A percentile compares a stretch with the other conserved stretches of the same genome.
Evolutionary conservation across 257 asterid species (phyloP).

Genomic region (Leonotis leonurus): DNA sequence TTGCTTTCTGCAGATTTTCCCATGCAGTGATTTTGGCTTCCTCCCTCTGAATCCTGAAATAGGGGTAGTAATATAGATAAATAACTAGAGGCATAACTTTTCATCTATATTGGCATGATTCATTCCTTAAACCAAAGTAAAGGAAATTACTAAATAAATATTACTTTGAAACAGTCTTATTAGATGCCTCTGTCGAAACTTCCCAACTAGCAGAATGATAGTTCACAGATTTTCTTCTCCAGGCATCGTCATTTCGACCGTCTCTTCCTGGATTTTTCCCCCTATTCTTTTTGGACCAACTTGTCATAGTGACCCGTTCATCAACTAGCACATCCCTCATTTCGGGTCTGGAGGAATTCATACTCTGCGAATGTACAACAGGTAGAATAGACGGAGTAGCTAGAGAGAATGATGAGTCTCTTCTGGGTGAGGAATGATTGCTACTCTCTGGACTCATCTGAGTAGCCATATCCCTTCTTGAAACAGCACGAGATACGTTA

Average conservation of each 20-base stretch:
- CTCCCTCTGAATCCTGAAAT: slow-evolving; percentile 51
- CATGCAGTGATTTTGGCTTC: slow-evolving; percentile 70
- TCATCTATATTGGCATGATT: not conserved
- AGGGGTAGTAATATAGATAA: not conserved
- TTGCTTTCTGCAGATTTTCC: slow-evolving; percentile 83
- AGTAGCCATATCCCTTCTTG: slow-evolving; percentile 93
- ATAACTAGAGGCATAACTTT: not conserved
- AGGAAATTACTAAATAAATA: not conserved
- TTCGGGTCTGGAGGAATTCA: slow-evolving; percentile 45
- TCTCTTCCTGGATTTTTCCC: slow-evolving; percentile 33
- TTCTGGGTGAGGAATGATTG: slow-evolving; percentile 45
- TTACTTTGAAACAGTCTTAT: slow-evolving; percentile 59
- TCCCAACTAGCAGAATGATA: slow-evolving; percentile 54
- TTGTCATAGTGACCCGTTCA: slow-evolving; percentile 72
- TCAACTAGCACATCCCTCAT: slow-evolving; percentile 76
- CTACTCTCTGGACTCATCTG: slow-evolving; percentile 93
- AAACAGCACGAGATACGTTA: slow-evolving; percentile 44
- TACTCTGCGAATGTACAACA: slow-evolving; percentile 40
- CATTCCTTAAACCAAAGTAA: slow-evolving; percentile 3
- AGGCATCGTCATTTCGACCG: slow-evolving; percentile 46
- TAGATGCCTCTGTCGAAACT: slow-evolving; percentile 46
- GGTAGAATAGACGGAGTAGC: slow-evolving; percentile 55
- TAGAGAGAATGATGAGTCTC: slow-evolving; percentile 44
- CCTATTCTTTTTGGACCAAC: slow-evolving; percentile 79
- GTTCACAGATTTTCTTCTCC: slow-evolving; percentile 62